Base-by-base conservation (phyloP, 179 eudicot genomes). In the Corrigiola litoralis region DNA sequence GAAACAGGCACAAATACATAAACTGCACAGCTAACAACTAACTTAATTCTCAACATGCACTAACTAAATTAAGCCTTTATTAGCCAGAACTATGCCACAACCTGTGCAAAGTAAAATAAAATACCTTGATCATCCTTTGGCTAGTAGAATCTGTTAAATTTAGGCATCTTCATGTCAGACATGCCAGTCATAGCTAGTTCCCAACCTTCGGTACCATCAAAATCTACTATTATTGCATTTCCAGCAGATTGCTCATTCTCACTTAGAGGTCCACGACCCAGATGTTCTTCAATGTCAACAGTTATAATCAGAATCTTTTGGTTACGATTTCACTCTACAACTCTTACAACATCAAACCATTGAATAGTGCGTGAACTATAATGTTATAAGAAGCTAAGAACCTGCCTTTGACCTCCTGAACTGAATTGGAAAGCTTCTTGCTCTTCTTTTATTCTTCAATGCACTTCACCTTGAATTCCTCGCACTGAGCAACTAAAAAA, bases 51-150 rank as follows among this genome's bases (percentile, higher is more conserved):
- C 29, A 41, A 62, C 57, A 12, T 59, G 53, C 29, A 63, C 28
- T 38, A 66, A 14, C 17, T 28, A 14, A 17, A 46, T 32, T 31
- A 21, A 2, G 47, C 27, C 38, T 56, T 41, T 34, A 25, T 40
- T 24, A 63, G 9, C 29, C 32, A 24, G 40, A 17, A 38, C 13
- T 20, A 40, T 11, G 16, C 34, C 5, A 57, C 12, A 21, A 37
- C 27, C 44, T 18, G 17, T 9, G 14, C 21, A 42, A 12, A n/a
- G 24, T 32, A 20, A 6, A 36, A 12, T 46, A 48, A 31, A 51
- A 18, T 70, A 90, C 98, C 97, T 84, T 92, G 98, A 67, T 87
- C 89, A 75, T 92, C 95, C 71, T 80, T 84, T 66, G 98, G 98
- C 17, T 89, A 66, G 78, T 84, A 92, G 72, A 92, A 87, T 69